Evolutionary conservation across 2,329 filamentous ascomycete species (phyloP), one percentile per base, ranked within the genome.

Genomic region (Talaromyces sp.): DNA sequence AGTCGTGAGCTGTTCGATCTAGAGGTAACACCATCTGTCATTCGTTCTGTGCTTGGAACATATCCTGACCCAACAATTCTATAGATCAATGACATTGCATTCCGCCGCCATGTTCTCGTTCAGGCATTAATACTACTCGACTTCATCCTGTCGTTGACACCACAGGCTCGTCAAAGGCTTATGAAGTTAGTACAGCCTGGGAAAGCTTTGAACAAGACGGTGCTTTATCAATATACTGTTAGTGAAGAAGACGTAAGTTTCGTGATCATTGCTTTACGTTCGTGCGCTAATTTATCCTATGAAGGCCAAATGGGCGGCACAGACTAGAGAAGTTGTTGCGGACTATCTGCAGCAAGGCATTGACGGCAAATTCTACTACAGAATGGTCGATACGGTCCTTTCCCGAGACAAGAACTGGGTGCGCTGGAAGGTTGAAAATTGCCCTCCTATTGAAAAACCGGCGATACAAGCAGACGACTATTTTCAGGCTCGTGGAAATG

Each of bases 401-500:
- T 92, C 92, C 27, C 86, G 95, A 68, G 95, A 99, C 78, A 98
- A 97, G 82, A 97, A 98, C 75, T 99, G 96, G 96, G 93, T 96
- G 53, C 90, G 93, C 68, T 99, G 95, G 95, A 99, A 99, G 80
- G 89, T 94, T 67, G 93, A 97, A 76, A 92, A 89, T 70, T 99
- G 95, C 75, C 92, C 92, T 27, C 86, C 90, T 5, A 98, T 99
- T 73, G 89, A 93, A 73, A 86, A 87, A 67, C 86, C 90, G 25
- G 82, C 91, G 11, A 85, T 98, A 34, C 84, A 89, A 2, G 84
- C 89, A 0, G 79, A 86, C 31, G 85, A 89, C 56, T 94, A 93
- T 75, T 78, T 88, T 45, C 85, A 88, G 63, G 89, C 93, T 27
- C 90, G 89, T 74, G 81, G 84, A 34, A 82, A 86, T 54, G 89